phyloP scores from a whole-genome alignment of 2,329 filamentous ascomycete species.

The Arthrobotrys conoides region DNA sequence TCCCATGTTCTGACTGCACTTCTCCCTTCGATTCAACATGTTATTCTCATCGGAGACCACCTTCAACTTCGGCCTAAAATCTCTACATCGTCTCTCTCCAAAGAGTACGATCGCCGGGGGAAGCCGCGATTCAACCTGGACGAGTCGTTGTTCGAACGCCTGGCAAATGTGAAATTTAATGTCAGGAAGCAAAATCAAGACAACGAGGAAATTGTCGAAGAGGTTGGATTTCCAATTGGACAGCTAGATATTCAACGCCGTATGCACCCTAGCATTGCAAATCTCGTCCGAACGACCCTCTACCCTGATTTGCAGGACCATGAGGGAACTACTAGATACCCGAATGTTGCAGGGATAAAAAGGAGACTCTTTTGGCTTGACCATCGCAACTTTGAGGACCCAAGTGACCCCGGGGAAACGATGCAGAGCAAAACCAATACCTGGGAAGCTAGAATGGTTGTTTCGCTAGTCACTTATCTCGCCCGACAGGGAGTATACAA shows the following conservation, averaged over 20 bases:
- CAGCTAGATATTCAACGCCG: constrained; percentile 74
- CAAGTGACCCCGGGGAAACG: constrained; percentile 65
- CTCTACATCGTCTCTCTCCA: constrained; percentile 72
- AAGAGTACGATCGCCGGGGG: constrained; percentile 70
- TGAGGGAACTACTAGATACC: constrained; percentile 66
- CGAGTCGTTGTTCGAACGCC: constrained; percentile 75
- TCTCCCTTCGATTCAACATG: constrained; percentile 74
- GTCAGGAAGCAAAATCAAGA: constrained; percentile 63
- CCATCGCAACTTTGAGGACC: constrained; percentile 71
- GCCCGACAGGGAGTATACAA: constrained; percentile 71
- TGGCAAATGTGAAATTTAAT: constrained; percentile 66
- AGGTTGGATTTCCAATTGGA: constrained; percentile 65
- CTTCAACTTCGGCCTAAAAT: constrained; percentile 75
- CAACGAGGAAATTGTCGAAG: constrained; percentile 65
- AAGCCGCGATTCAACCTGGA: constrained; percentile 70
- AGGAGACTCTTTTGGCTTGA: constrained; percentile 75
- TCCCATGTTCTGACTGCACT: constrained; percentile 75
- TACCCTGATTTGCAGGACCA: constrained; percentile 74
- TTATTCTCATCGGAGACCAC: constrained; percentile 77
- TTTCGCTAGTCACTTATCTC: constrained; percentile 68
- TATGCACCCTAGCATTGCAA: constrained; percentile 76
- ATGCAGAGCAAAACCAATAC: constrained; percentile 66
- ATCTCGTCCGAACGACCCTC: constrained; percentile 72
- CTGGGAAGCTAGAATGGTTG: constrained; percentile 62
- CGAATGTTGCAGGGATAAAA: constrained; percentile 72